A percentile compares a stretch with the other conserved stretches of the same genome.
phyloP scores from a whole-genome alignment of 768 basidiomycete species.

The Tricholoma matsutake region DNA sequence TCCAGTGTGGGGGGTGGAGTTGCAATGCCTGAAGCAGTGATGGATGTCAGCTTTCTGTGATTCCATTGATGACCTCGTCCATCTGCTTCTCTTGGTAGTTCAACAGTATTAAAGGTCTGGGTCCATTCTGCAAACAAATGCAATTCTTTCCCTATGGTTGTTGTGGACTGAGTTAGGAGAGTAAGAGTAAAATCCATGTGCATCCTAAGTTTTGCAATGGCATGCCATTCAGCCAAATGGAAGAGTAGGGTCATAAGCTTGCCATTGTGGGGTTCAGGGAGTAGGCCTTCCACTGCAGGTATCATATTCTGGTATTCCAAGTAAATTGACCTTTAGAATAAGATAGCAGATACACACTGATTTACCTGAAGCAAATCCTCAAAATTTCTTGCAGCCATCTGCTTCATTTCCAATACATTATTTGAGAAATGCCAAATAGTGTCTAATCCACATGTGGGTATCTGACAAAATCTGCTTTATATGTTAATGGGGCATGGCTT shows the following conservation, averaged over 20 bases:
- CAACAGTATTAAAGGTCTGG: too few relatives aligned
- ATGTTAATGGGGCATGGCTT: too few relatives aligned
- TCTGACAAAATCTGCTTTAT: slow-evolving; percentile 26
- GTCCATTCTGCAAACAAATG: slow-evolving; percentile 20
- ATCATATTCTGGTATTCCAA: slow-evolving; percentile 25
- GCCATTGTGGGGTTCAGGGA: slow-evolving; percentile 22
- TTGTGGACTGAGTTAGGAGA: slow-evolving; percentile 18
- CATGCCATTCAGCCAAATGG: slow-evolving; percentile 26
- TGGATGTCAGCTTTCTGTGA: too few relatives aligned
- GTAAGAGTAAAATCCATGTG: slow-evolving; percentile 24
- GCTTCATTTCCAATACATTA: slow-evolving; percentile 18
- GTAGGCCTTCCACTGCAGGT: slow-evolving; percentile 30
- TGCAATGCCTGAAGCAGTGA: too few relatives aligned
- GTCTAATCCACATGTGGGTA: slow-evolving; percentile 29
- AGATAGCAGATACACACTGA: background rate
- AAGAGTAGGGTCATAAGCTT: slow-evolving; percentile 21
- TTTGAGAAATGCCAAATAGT: slow-evolving; percentile 20
- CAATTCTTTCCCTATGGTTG: slow-evolving; percentile 13
- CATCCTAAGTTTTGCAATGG: slow-evolving; percentile 25
- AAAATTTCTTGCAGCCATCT: slow-evolving; percentile 23
- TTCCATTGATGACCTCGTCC: background rate
- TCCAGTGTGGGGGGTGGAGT: too few relatives aligned
- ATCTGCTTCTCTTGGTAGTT: slow-evolving; percentile 17
- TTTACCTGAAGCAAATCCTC: slow-evolving; percentile 28
- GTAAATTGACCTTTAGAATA: background rate